Evolutionary conservation across 371 early-diverging fungal species (phyloP).

Genomic region (Rhizopus delemar): DNA sequence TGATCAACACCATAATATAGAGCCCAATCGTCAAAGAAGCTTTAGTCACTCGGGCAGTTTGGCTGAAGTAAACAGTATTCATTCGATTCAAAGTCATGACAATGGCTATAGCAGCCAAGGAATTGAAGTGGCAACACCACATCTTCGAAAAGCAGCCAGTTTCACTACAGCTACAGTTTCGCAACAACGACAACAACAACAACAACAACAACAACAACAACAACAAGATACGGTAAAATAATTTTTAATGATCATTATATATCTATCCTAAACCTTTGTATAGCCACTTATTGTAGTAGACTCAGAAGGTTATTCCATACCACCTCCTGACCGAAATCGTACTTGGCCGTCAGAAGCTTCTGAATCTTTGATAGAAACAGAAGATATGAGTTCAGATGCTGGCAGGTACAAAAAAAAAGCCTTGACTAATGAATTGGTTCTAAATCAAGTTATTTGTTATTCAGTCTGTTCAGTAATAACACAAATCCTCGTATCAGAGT

Average conservation of each 20-base stretch:
- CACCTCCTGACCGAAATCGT: conserved; percentile 3
- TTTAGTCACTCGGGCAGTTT: conserved; percentile 23
- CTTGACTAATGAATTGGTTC: not conserved
- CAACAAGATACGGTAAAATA: not conserved
- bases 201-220: conserved; percentile 1
- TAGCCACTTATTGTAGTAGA: conserved; percentile 23
- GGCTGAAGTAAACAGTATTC: conserved; percentile 11
- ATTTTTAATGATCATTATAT: not conserved
- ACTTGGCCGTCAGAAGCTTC: conserved; percentile 13
- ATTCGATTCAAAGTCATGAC: conserved; percentile 1
- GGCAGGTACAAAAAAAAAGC: conserved; percentile 16
- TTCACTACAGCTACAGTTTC: conserved; percentile 16
- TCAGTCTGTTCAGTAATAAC: conserved; percentile 10
- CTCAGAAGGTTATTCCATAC: conserved; percentile 26
- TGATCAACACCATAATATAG: conserved; percentile 2
- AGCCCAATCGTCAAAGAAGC: conserved; percentile 12
- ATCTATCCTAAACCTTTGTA: not conserved
- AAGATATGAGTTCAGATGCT: conserved; percentile 23
- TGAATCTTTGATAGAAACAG: conserved; percentile 17
- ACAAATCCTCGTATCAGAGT: conserved; percentile 19
- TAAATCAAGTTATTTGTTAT: not conserved
- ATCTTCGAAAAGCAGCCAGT: not conserved
- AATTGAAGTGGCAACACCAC: conserved; percentile 9
- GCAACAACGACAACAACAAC: conserved; percentile 16
- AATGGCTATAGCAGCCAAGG: not conserved